Evolutionary conservation across 495 filamentous ascomycete species (phyloP).

Genomic region (Talaromyces borbonicus): DNA sequence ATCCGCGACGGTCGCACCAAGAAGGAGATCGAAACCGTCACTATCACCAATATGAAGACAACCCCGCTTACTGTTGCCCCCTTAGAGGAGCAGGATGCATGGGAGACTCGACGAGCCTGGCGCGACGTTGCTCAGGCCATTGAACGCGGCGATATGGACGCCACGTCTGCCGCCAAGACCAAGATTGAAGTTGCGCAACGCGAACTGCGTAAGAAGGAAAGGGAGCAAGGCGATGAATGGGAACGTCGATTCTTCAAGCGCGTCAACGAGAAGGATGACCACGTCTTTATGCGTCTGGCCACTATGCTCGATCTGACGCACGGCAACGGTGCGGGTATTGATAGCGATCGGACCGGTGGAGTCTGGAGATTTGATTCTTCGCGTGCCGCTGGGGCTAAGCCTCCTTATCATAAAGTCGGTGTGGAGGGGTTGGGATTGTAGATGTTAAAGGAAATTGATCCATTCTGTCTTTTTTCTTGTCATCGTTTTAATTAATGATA

Average conservation of each 20-base stretch:
- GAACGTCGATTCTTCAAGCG: constrained; percentile 73
- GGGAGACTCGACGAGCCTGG: constrained; percentile 88
- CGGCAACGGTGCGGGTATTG: constrained; percentile 24
- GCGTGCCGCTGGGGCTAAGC: constrained; percentile 45
- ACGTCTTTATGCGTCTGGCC: constrained; percentile 49
- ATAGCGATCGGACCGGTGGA: constrained; percentile 75
- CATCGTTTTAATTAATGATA: too few species aligned
- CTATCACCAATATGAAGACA: constrained; percentile 48
- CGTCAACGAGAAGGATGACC: constrained; percentile 39
- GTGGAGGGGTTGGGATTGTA: constrained; percentile 30
- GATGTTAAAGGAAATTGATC: constrained; percentile 13
- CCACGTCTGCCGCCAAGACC: constrained; percentile 64
- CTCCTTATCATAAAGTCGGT: constrained; percentile 34
- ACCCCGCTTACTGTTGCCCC: constrained; percentile 64
- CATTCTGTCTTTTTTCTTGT: too few species aligned
- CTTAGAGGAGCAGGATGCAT: constrained; percentile 70
- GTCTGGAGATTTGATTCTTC: constrained; percentile 74
- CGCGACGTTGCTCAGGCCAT: constrained; percentile 72
- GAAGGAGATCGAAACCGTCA: constrained; percentile 58
- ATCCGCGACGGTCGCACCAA: constrained; percentile 67
- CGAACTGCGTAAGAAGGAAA: constrained; percentile 71
- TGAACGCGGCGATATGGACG: constrained; percentile 70
- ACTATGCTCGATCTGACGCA: constrained; percentile 42
- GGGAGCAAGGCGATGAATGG: constrained; percentile 69
- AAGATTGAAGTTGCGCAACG: constrained; percentile 90